Evolutionary conservation across 352 stramenopile genomes (phyloP).

Genomic region (Globisporangium parvum): DNA sequence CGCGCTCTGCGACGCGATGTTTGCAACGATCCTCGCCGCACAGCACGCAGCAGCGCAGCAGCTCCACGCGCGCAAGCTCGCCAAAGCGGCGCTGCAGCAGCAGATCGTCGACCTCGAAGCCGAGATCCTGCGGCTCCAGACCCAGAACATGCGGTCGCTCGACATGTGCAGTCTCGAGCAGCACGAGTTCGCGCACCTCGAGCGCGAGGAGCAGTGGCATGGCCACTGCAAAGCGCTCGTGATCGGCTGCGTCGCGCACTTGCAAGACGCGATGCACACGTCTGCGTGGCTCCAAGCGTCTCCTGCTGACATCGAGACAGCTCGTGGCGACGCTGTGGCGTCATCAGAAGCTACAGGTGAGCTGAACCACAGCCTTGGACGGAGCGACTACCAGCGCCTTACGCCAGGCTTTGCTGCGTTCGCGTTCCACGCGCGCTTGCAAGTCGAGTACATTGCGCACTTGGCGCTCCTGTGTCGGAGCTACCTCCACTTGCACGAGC

Average conservation of each 20-base stretch:
- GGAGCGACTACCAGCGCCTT: conserved; percentile 21
- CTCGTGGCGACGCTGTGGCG: background rate
- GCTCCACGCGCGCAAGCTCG: conserved; percentile 18
- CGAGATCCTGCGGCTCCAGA: conserved; percentile 32
- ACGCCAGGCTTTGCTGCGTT: conserved; percentile 24
- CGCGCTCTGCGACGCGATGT: conserved; percentile 15
- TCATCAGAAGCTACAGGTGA: background rate
- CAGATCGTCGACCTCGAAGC: conserved; percentile 19
- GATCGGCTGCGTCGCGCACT: conserved; percentile 19
- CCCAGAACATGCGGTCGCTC: conserved; percentile 32
- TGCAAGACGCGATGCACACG: conserved; percentile 14
- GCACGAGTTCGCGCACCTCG: conserved; percentile 24
- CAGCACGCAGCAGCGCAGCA: conserved; percentile 13
- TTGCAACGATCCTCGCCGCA: conserved; percentile 4
- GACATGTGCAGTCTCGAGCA: conserved; percentile 25
- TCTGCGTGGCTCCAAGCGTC: conserved; percentile 27
- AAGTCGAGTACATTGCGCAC: conserved; percentile 34
- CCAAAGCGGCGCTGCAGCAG: conserved; percentile 16
- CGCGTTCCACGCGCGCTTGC: conserved; percentile 21
- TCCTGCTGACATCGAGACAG: background rate
- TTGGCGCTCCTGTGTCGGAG: conserved; percentile 32
- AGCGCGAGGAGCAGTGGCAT: conserved; percentile 38
- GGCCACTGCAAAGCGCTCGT: conserved; percentile 40
- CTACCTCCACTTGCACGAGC: conserved; percentile 40
- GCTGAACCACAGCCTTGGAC: background rate